Evolutionary conservation across 345 rosid genomes (phyloP).

Genomic region (Linum tenue): DNA sequence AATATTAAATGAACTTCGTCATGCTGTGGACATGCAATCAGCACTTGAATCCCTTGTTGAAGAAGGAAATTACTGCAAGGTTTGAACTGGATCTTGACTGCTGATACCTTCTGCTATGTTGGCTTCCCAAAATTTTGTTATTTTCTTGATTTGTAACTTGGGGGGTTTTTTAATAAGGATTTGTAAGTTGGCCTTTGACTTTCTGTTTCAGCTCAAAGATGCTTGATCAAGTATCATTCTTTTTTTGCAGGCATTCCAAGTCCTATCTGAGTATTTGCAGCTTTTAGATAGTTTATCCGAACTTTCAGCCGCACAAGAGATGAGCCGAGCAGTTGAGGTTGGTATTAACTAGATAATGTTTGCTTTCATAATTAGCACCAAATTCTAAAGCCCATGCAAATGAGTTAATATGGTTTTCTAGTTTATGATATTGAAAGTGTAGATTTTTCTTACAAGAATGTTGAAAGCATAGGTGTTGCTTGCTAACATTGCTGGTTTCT

Average conservation of each 20-base stretch:
- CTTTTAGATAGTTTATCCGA: conserved; percentile 80
- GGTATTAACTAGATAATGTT: conserved; percentile 10
- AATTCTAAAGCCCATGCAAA: neutral
- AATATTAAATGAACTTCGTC: conserved; percentile 58
- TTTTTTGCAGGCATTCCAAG: conserved; percentile 81
- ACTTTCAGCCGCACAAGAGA: conserved; percentile 81
- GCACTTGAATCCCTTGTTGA: conserved; percentile 82
- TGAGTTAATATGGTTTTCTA: too few species aligned
- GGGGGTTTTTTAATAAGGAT: too few species aligned
- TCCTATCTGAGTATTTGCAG: conserved; percentile 90
- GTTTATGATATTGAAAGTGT: too few species aligned
- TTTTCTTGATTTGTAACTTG: neutral
- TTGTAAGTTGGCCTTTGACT: neutral
- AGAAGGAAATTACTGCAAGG: conserved; percentile 93
- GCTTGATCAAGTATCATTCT: conserved; percentile 16
- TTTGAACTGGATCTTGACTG: conserved; percentile 16
- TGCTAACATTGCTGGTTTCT: neutral
- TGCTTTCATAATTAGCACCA: neutral
- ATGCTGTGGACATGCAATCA: conserved; percentile 70
- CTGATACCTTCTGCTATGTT: neutral
- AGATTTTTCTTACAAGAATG: too few species aligned
- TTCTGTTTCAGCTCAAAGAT: conserved; percentile 8
- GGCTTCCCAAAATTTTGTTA: neutral
- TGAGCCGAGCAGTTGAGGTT: conserved; percentile 98
- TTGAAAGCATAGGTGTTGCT: too few species aligned